Evolutionary conservation across 345 rosid species (phyloP), one percentile per base, ranked within the genome.

Genomic region (Eucalyptus shirleyi): DNA sequence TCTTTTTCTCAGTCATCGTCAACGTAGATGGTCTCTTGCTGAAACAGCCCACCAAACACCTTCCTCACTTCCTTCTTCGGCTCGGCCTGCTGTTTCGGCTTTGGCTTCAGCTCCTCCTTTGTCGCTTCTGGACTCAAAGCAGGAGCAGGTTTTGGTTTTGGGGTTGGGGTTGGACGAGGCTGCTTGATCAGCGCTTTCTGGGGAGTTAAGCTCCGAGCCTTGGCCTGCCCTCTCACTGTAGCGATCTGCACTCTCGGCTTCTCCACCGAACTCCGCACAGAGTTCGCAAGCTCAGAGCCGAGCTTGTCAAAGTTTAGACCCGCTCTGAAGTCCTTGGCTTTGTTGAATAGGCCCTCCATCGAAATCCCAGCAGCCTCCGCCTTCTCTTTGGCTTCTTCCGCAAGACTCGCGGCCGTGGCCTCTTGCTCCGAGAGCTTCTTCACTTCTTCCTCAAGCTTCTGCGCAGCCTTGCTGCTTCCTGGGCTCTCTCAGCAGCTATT

Each of bases 1-100:
- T n/a, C 67, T 53, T 44, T 9, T 47, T 87, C 90, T 95, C 92
- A 96, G 32, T 96, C 97, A 59, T 98, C 99, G 32, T 98, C 99
- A 15, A 98, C 56, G 59, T 95, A 98, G 86, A 97, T 93, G 50
- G 99, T 98, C 93, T 98, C 99, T 91, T 98, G 99, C 94, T 95
- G 87, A 92, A 98, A 97, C 89, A 98, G 89, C 40, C 99, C 99
- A 23, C 99, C 99, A 53, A 98, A 96, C 88, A 95, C 91, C 90
- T 98, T 98, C 93, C 95, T 95, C 89, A 95, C 95, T 88, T 98
- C 98, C 51, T 88, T 89, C 92, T 95, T 93, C 16, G 92, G 72
- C 91, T 96, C 95, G 2, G 91, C 93, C 69, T 92, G 90, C 85
- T 49, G 87, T 86, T 90, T 87, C 50, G 49, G 89, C 62, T 47